Percentiles rank a stretch among this genome's conserved stretches.
Conservation (phyloP, 352 stramenopile genomes). For the Pythium dissimile region DNA sequence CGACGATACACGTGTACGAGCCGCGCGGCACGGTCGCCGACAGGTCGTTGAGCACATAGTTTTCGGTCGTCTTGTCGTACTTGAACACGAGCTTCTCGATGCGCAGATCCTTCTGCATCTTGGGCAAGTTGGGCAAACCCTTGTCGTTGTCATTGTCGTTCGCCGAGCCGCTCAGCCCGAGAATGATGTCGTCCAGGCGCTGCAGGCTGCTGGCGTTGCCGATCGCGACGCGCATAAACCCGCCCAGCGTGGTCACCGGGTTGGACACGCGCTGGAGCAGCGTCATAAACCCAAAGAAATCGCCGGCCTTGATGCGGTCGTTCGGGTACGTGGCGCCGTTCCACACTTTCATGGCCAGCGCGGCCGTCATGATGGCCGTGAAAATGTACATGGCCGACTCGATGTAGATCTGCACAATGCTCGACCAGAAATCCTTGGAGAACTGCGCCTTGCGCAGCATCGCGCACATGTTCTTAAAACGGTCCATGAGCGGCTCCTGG, state of each 20-base stretch:
- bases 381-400: constrained; percentile 90
- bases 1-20: constrained; percentile 84
- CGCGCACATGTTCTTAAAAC: constrained; percentile 64
- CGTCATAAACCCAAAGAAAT: constrained; percentile 86
- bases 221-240: constrained; percentile 89
- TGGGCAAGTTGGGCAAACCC: constrained; percentile 64
- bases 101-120: constrained; percentile 80
- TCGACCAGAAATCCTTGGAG: constrained; percentile 88
- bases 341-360: constrained; percentile 84
- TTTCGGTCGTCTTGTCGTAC: constrained; percentile 82
- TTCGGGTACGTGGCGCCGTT: constrained; percentile 24
- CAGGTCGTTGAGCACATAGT: constrained; percentile 80
- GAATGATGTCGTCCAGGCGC: constrained; percentile 82
- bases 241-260: constrained; percentile 76
- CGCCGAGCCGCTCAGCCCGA: constrained; percentile 44
- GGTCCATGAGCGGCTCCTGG: constrained; percentile 68
- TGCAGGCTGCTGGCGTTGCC: constrained; percentile 85
- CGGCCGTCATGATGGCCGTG: constrained; percentile 82
- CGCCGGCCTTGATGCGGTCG: constrained; percentile 55
- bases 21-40: constrained; percentile 65
- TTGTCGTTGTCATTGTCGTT: constrained; percentile 37
- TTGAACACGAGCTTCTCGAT: constrained; percentile 84
- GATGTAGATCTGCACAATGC: constrained; percentile 89
- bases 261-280: constrained; percentile 77
- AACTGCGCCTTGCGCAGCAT: constrained; percentile 81